phyloP scores from a whole-genome alignment of 805 yeast genomes.

The Candida khao-thaluensis region DNA sequence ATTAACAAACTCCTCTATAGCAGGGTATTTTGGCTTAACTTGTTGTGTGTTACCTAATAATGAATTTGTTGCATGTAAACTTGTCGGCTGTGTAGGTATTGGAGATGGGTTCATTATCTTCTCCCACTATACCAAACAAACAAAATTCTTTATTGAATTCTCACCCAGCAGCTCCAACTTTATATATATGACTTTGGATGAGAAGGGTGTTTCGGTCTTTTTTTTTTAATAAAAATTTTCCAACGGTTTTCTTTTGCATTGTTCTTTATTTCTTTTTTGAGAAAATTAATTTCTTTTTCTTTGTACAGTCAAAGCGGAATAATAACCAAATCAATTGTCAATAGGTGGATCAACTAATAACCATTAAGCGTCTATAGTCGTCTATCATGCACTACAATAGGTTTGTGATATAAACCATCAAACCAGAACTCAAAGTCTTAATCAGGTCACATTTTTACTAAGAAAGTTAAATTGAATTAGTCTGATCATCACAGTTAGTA shows the following conservation, averaged over 20 bases:
- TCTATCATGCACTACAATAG: no score
- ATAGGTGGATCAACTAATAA: no score
- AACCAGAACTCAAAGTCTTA: no score
- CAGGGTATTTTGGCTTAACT: not conserved
- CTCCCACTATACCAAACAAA: not conserved
- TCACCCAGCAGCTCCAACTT: not conserved
- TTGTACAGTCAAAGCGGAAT: not conserved
- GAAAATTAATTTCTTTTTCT: conserved; percentile 3
- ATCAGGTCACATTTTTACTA: no score
- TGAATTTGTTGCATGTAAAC: no score
- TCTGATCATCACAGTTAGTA: no score
- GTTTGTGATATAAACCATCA: no score
- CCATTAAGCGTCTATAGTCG: no score
- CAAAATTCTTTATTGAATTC: not conserved
- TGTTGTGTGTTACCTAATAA: no score
- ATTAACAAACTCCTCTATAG: conserved; percentile 28
- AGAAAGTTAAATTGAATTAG: no score
- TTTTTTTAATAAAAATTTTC: conserved; percentile 3
- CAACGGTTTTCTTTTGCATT: conserved; percentile 8
- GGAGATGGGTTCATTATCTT: conserved; percentile 1
- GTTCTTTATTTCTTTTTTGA: conserved; percentile 5
- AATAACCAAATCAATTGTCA: no score
- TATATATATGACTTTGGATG: conserved; percentile 5
- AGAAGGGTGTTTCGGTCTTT: conserved; percentile 3
- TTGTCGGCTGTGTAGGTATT: not conserved